Conservation (phyloP, 768 basidiomycete species). For the Mycena albidolilacea region DNA sequence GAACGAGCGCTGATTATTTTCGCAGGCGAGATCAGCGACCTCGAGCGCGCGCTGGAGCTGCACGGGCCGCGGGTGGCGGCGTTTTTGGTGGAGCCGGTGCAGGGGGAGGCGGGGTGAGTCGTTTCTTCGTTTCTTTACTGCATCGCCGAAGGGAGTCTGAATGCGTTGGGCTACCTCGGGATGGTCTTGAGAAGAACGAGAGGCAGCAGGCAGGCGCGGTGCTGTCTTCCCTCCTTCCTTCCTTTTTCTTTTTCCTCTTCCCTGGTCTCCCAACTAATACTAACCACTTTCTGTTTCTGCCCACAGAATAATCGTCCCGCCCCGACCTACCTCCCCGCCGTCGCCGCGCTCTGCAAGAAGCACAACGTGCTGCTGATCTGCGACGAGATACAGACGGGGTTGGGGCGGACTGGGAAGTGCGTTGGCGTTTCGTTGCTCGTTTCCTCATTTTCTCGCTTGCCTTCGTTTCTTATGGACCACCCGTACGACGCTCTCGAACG, state of each 20-base stretch:
- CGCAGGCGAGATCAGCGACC: slow-evolving; percentile 66
- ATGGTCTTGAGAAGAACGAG: too few species aligned
- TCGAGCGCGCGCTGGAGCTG: slow-evolving; percentile 84
- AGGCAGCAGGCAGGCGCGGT: too few species aligned
- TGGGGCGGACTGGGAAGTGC: slow-evolving; percentile 85
- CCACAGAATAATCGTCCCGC: slow-evolving; percentile 90
- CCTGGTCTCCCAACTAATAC: background rate
- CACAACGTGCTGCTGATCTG: slow-evolving; percentile 97
- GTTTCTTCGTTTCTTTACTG: background rate
- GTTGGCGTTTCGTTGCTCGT: background rate
- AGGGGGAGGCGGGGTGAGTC: slow-evolving; percentile 94
- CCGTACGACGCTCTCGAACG: too few species aligned
- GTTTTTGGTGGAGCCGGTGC: slow-evolving; percentile 97
- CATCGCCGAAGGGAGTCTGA: too few species aligned
- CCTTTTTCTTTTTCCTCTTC: slow-evolving; percentile 1
- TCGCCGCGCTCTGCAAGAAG: slow-evolving; percentile 89
- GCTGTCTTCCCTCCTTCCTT: background rate
- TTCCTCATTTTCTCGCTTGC: too few species aligned
- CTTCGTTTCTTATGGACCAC: too few species aligned
- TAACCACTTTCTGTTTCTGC: slow-evolving; percentile 10
- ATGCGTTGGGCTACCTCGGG: too few species aligned
- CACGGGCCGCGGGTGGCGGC: slow-evolving; percentile 91
- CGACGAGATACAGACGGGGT: slow-evolving; percentile 97
- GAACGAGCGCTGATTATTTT: background rate
- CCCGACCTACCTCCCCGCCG: slow-evolving; percentile 87